Base-by-base conservation (phyloP, 331 rosid genomes). In the Acacia concinna region DNA sequence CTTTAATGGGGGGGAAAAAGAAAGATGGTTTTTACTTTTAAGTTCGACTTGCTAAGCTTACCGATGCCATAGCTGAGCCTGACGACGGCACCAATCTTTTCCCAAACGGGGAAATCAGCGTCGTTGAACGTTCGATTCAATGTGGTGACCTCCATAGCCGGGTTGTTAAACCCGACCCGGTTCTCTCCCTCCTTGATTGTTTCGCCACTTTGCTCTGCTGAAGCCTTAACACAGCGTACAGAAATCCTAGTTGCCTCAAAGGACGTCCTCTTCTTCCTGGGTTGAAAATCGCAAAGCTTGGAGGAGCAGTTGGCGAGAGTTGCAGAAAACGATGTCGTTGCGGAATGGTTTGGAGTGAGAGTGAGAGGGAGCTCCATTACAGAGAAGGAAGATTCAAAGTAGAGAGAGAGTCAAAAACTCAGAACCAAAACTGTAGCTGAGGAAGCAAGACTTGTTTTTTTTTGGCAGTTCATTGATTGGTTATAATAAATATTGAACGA, bases 61-160 rank as follows among this genome's bases (percentile, higher is more conserved):
- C 99, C 99, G 68, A 95, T 87, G 52, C 99, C 99, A 87, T 91
- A 95, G 82, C 96, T 89, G 82, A 95, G 99, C 70, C 98, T 85
- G 40, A 95, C 99, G 70, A 93, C 92, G 76, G 99, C 97, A 34
- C 98, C 99, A 67, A 93, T 88, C 91, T 95, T 95, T 31, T 95
- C 99, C 99, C 99, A 95, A 15, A 93, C 94, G 3, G 98, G 97
- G 37, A 90, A 93, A 77, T 95, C 99, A 43, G 97, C 76, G 8
- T 91, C 97, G 54, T 71, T 73, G 86, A 92, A 94, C 57, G 82
- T 82, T 20, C 81, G 69, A 75, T 93, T 90, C 78, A 95, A 87
- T 68, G 99, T 91, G 60, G 95, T 90, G 40, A 93, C 97, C 87
- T 95, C 97, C 96, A 93, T 87, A 74, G 99, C 93, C 4, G 97